Percentiles rank a stretch among this genome's conserved stretches.
Evolutionary conservation across 768 basidiomycete species (phyloP).

Genomic region (Naematelia encephala): DNA sequence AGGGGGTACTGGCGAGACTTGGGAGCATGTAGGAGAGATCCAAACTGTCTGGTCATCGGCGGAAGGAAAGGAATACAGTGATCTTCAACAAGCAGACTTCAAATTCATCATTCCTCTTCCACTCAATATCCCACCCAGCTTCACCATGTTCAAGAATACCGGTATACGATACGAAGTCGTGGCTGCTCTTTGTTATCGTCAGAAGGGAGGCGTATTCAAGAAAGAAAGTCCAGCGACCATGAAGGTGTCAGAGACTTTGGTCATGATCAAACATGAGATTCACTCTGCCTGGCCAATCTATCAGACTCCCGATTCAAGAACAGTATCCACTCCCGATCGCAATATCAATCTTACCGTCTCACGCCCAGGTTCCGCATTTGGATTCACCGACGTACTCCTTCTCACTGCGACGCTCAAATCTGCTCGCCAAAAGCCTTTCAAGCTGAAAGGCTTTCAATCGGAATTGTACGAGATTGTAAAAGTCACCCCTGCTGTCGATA

Average conservation of each 20-base stretch:
- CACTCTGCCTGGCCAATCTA: constrained; percentile 90
- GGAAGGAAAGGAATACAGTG: constrained; percentile 62
- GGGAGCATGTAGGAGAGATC: constrained; percentile 59
- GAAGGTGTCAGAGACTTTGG: constrained; percentile 66
- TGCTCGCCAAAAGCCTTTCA: constrained; percentile 64
- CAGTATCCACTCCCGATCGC: constrained; percentile 58
- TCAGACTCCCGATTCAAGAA: constrained; percentile 33
- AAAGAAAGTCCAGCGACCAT: constrained; percentile 69
- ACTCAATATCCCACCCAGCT: constrained; percentile 82
- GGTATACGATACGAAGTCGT: constrained; percentile 88
- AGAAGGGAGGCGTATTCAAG: constrained; percentile 80
- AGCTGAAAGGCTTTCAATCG: constrained; percentile 80
- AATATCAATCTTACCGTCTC: constrained; percentile 72
- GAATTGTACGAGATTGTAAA: constrained; percentile 72
- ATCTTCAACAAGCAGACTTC: constrained; percentile 70
- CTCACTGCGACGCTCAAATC: constrained; percentile 71
- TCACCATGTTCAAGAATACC: constrained; percentile 66
- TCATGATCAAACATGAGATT: constrained; percentile 88
- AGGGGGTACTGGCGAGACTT: constrained; percentile 11
- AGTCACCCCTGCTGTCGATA: constrained; percentile 60
- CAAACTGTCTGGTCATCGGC: constrained; percentile 76
- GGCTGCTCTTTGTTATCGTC: constrained; percentile 77
- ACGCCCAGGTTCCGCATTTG: constrained; percentile 73
- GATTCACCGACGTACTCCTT: constrained; percentile 75
- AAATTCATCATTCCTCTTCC: constrained; percentile 88